phyloP scores from a whole-genome alignment of 2,329 filamentous ascomycete species.

The Thelonectria olida region DNA sequence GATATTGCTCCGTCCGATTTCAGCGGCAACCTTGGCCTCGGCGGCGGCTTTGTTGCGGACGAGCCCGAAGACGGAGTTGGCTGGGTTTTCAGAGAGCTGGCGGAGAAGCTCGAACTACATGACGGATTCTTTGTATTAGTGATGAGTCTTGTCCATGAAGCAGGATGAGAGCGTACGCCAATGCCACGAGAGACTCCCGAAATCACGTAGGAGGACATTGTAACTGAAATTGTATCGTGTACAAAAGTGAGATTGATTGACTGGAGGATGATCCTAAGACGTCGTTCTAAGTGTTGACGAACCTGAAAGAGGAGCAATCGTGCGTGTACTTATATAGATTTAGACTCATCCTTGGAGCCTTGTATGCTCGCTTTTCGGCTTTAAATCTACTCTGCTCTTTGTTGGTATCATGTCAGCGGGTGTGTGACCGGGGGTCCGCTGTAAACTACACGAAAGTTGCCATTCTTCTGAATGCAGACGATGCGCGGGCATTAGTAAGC shows the following conservation, averaged over 20 bases:
- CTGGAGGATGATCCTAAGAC: neutral
- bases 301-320: slow-evolving; percentile 4
- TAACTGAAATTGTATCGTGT: slow-evolving; percentile 1
- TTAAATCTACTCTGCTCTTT: slow-evolving; percentile 2
- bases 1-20: slow-evolving; percentile 39
- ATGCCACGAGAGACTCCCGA: slow-evolving; percentile 23
- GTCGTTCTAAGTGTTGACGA: slow-evolving; percentile 4
- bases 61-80: slow-evolving; percentile 53
- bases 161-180: slow-evolving; percentile 8
- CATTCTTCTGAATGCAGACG: slow-evolving; percentile 1
- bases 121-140: neutral
- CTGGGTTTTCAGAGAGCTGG: slow-evolving; percentile 51
- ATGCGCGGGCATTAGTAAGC: slow-evolving; percentile 4
- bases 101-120: slow-evolving; percentile 45
- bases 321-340: slow-evolving; percentile 4
- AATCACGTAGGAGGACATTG: slow-evolving; percentile 23
- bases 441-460: slow-evolving; percentile 4
- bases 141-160: neutral
- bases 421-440: slow-evolving; percentile 1
- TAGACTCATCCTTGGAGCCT: neutral
- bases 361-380: slow-evolving; percentile 1
- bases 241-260: slow-evolving; percentile 1
- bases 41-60: slow-evolving; percentile 52
- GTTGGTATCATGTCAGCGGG: slow-evolving; percentile 1
- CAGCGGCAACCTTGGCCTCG: slow-evolving; percentile 45